Percentiles rank a stretch among this genome's conserved stretches.
Conservation (phyloP, 2,329 filamentous ascomycete species). For the Colletotrichum somersetense region DNA sequence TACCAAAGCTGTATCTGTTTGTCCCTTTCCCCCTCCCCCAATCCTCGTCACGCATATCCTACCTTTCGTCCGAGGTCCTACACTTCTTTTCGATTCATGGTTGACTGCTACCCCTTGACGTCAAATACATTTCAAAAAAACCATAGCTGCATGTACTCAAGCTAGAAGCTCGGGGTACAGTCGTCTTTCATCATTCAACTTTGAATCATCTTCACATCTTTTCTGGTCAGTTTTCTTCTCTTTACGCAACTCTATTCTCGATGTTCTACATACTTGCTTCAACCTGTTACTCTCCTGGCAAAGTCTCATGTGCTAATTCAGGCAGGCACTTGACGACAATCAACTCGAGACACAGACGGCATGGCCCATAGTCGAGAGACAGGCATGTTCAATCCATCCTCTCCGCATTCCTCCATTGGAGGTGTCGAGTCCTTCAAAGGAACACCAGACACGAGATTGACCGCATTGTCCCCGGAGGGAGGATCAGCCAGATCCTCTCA, state of each 20-base stretch:
- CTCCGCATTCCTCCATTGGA: slow-evolving; percentile 65
- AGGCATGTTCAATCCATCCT: slow-evolving; percentile 56
- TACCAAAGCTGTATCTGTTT: not conserved
- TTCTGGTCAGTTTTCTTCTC: not conserved
- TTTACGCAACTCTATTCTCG: too few species aligned
- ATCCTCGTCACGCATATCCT: not conserved
- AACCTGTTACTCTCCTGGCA: not conserved
- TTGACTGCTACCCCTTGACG: not conserved
- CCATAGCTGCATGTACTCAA: not conserved
- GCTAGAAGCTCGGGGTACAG: not conserved
- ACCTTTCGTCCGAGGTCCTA: not conserved
- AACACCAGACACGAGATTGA: slow-evolving; percentile 74
- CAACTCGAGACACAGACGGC: not conserved
- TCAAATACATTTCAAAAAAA: not conserved
- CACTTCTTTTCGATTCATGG: too few species aligned
- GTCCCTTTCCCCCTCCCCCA: not conserved
- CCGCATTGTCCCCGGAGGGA: slow-evolving; percentile 73
- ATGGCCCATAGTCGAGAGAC: slow-evolving; percentile 27
- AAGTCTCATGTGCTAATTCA: not conserved
- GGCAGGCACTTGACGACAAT: not conserved
- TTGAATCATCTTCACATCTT: not conserved
- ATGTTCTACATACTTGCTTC: not conserved
- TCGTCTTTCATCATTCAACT: too few species aligned
- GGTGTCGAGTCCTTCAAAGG: slow-evolving; percentile 69
- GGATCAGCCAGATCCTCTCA: slow-evolving; percentile 59